Evolutionary conservation across 139 green algal genomes (phyloP), one percentile per base, ranked within the genome.

Genomic region (Chlorella sp.): DNA sequence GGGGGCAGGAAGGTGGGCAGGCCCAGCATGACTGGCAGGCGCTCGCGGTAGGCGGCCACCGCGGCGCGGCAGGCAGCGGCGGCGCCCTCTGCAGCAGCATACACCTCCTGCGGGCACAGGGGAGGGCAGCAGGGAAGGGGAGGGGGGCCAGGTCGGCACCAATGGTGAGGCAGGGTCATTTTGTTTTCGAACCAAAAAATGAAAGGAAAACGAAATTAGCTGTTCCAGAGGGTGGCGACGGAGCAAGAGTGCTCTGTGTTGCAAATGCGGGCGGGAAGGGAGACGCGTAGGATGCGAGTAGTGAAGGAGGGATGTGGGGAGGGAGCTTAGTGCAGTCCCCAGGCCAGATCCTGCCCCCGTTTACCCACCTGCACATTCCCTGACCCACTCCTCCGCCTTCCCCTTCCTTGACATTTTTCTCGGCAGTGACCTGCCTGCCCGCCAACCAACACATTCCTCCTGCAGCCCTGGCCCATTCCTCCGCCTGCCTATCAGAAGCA

Each of bases 1-100:
- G 86, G 86, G 22, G 76, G 75, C 53, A 78, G 18, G 76, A 89
- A 89, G 57, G 14, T 42, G 75, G 86, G 86, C 86, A 89, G 86
- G 86, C 86, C 22, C 76, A 79, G 86, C 86, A 89, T 40, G 16
- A 61, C 34, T 15, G 75, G 75, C 86, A 85, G 86, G 86, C 86
- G 86, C 75, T 85, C 34, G 36, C 76, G 75, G 86, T 89, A 89
- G 5, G 86, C 32, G 3, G 75, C 34, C 34, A 85, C 83, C 0
- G 75, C 83, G 3, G 75, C 30, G 30, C 66, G 78, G 1, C 37
- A 60, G 16, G 32, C 36, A 0, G 18, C 32, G 0, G 69, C 84
- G 2, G 81, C 64, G 2, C 30, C 57, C 42, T 85, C 77, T 12
- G 64, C 40, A 0, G 40, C 79, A 12, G 64, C 84, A 32, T 81